A percentile compares a stretch with the other conserved stretches of the same genome.
Conservation (phyloP, 1,284 basidiomycete species). For the Moniliophthora roreri region DNA sequence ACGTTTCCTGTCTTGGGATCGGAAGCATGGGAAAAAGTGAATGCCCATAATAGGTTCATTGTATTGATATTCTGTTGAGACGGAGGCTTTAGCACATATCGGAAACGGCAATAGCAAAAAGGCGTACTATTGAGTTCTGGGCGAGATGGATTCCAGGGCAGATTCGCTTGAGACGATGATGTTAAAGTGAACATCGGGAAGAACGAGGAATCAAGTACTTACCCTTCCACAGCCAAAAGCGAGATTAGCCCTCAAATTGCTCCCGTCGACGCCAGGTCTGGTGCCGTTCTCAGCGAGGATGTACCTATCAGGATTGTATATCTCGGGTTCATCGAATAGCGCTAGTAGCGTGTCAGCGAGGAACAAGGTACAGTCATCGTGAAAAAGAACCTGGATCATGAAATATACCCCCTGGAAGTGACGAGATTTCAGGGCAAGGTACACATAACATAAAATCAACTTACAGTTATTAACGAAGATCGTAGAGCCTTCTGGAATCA, state of each 20-base stretch:
- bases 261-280: constrained; percentile 7
- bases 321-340: constrained; percentile 20
- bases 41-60: constrained; percentile 29
- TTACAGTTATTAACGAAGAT: constrained; percentile 20
- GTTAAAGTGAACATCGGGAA: too few relatives aligned
- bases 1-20: constrained; percentile 5
- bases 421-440: neutral
- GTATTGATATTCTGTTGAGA: constrained; percentile 13
- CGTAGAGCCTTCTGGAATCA: constrained; percentile 16
- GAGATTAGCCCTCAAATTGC: constrained; percentile 3
- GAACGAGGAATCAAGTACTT: too few relatives aligned
- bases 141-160: constrained; percentile 30
- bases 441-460: neutral
- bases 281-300: constrained; percentile 3
- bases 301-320: constrained; percentile 8
- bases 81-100: neutral
- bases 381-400: constrained; percentile 17
- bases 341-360: constrained; percentile 5
- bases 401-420: constrained; percentile 17
- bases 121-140: constrained; percentile 26
- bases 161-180: constrained; percentile 18
- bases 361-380: neutral
- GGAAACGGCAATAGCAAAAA: constrained; percentile 14
- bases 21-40: constrained; percentile 18
- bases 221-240: constrained; percentile 18